Base-by-base conservation (phyloP, 2,329 filamentous ascomycete species). In the Scytalidium lignicola region DNA sequence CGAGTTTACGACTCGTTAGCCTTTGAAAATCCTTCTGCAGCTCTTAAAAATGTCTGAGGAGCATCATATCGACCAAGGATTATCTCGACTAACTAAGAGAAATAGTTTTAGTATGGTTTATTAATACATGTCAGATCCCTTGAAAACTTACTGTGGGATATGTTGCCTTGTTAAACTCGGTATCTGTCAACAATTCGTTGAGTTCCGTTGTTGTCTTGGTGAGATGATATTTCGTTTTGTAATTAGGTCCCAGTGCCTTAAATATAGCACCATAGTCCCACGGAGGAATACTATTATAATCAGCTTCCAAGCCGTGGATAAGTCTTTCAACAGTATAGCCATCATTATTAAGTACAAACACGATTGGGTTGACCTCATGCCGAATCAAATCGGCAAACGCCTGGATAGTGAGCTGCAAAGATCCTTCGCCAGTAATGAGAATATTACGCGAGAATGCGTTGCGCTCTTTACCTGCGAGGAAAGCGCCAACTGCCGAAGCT, bases 361-460 rank as follows among this genome's bases (percentile, higher is more conserved):
- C 29, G 4, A 44, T 49, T 7, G 52, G 29, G 37, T 77, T 66
- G 9, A 80, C 65, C 2, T 70, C 68, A 50, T 76, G 67, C 12
- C 69, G 68, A 55, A 86, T 76, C 58, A 86, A 84, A 3, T 80
- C 83, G 12, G 76, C 75, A 3, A 87, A 65, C 54, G 84, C 82
- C 59, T 86, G 83, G 0, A 74, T 79, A 0, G 82, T 86, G 65
- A 86, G 75, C 53, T 84, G 77, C 50, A 86, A 74, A 54, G 79
- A 82, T 2, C 82, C 82, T 43, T 85, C 81, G 6, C 80, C 81
- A 32, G 80, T 81, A 52, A 81, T 71, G 1, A 84, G 65, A 19
- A 83, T 71, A 0, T 77, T 76, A 47, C 76, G 69, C 23, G 40
- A 46, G 21, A 47, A 22, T 17, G 20, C 4, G 8, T 39, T 47